phyloP scores from a whole-genome alignment of 495 filamentous ascomycete genomes.

The Aspergillus kassunensis region DNA sequence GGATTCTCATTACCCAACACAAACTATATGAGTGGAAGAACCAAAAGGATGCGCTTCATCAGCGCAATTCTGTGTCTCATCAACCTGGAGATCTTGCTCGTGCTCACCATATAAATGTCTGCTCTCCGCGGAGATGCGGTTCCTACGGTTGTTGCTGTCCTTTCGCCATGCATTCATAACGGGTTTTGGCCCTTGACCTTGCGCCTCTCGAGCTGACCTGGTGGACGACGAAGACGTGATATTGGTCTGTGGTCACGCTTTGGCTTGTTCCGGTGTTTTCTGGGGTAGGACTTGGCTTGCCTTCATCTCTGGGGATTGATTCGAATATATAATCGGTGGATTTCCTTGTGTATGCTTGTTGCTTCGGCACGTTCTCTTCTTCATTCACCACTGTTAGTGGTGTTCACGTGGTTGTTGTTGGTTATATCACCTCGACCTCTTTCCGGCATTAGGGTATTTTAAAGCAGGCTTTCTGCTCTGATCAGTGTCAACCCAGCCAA shows the following conservation, averaged over 20 bases:
- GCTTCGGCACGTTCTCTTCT: too few species aligned
- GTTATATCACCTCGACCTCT: too few species aligned
- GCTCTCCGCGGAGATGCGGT: conserved; percentile 10
- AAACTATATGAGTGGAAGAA: conserved; percentile 35
- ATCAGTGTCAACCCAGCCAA: too few species aligned
- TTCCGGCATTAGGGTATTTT: too few species aligned
- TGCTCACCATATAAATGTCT: background rate
- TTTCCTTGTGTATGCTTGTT: too few species aligned
- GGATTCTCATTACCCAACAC: conserved; percentile 42
- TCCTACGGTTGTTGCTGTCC: background rate
- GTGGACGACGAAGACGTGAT: background rate
- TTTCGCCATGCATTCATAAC: background rate
- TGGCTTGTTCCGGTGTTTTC: background rate
- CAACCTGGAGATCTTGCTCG: background rate
- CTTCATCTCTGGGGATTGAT: background rate
- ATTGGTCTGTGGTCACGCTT: background rate
- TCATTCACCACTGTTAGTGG: too few species aligned
- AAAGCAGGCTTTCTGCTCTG: too few species aligned
- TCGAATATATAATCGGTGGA: background rate
- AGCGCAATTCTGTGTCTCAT: background rate
- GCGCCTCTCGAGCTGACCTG: too few species aligned
- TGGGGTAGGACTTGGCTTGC: background rate
- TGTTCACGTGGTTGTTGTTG: too few species aligned
- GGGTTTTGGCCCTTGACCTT: too few species aligned
- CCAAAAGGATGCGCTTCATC: background rate